Percentiles rank a stretch among this genome's conserved stretches.
These are phyloP conservation scores for Hordeum pubiflorum DNA, from an alignment of 202 grass and related monocot genomes.

Conservation along the genomic window DNA sequence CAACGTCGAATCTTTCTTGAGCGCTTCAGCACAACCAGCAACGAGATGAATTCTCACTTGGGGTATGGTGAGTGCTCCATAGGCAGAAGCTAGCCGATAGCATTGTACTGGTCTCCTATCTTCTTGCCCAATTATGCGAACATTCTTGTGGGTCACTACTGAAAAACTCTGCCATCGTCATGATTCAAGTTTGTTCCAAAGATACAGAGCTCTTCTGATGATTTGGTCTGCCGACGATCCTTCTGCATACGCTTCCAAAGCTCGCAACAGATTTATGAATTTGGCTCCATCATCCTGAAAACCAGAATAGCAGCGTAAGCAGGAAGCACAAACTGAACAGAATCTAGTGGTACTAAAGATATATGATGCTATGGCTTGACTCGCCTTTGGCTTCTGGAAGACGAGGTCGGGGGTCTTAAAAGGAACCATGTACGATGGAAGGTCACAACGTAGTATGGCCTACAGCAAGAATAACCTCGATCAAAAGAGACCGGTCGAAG, in stretches of 20 bases:
- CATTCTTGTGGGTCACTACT: neutral
- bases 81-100: neutral
- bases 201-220: constrained; percentile 62
- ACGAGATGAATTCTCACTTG: neutral
- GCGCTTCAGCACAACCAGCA: neutral
- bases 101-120: neutral
- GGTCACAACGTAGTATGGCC: constrained; percentile 83
- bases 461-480: constrained; percentile 29
- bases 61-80: neutral
- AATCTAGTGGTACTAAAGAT: neutral
- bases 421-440: constrained; percentile 91
- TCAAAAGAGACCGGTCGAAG: constrained; percentile 5
- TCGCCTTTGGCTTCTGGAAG: constrained; percentile 68
- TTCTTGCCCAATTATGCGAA: neutral
- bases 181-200: constrained; percentile 63
- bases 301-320: constrained; percentile 13
- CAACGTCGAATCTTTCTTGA: constrained; percentile 3
- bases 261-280: constrained; percentile 72
- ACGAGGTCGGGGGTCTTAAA: constrained; percentile 54
- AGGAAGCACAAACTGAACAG: neutral
- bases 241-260: constrained; percentile 90
- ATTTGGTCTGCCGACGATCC: constrained; percentile 72
- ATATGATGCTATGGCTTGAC: neutral
- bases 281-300: constrained; percentile 74
- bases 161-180: constrained; percentile 19